These are phyloP conservation scores for Schizosaccharomyces versatilis DNA, from an alignment of 1,139 yeast genomes.

Conservation along the genomic window DNA sequence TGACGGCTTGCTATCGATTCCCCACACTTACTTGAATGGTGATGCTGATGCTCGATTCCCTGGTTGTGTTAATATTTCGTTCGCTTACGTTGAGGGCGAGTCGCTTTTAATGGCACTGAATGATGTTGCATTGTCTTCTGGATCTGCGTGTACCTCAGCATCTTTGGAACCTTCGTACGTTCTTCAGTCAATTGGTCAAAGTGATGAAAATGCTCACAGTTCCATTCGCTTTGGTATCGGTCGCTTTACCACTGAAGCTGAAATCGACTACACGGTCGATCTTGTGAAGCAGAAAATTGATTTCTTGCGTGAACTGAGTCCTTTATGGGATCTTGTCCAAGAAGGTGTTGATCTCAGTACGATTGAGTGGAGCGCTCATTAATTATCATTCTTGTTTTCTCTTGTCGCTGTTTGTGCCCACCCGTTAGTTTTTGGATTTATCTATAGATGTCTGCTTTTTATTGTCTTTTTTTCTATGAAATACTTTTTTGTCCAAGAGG, in stretches of 20 bases:
- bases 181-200: slow-evolving; percentile 88
- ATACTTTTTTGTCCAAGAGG: no score
- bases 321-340: slow-evolving; percentile 98
- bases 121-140: slow-evolving; percentile 86
- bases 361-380: slow-evolving; percentile 96
- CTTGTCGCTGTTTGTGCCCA: no score
- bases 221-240: slow-evolving; percentile 94
- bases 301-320: slow-evolving; percentile 77
- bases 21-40: slow-evolving; percentile 80
- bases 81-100: slow-evolving; percentile 96
- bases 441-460: no score
- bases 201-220: slow-evolving; percentile 78
- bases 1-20: slow-evolving; percentile 52
- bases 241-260: slow-evolving; percentile 88
- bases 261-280: slow-evolving; percentile 73
- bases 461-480: no score
- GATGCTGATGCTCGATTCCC: slow-evolving; percentile 51
- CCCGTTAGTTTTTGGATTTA: no score
- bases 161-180: slow-evolving; percentile 95
- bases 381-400: slow-evolving; percentile 5
- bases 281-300: slow-evolving; percentile 79
- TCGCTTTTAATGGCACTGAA: slow-evolving; percentile 90
- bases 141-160: slow-evolving; percentile 98
- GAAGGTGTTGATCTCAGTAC: slow-evolving; percentile 88
- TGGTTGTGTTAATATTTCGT: slow-evolving; percentile 90